Evolutionary conservation across 805 yeast genomes (phyloP).

Genomic region (Lachancea sp.): DNA sequence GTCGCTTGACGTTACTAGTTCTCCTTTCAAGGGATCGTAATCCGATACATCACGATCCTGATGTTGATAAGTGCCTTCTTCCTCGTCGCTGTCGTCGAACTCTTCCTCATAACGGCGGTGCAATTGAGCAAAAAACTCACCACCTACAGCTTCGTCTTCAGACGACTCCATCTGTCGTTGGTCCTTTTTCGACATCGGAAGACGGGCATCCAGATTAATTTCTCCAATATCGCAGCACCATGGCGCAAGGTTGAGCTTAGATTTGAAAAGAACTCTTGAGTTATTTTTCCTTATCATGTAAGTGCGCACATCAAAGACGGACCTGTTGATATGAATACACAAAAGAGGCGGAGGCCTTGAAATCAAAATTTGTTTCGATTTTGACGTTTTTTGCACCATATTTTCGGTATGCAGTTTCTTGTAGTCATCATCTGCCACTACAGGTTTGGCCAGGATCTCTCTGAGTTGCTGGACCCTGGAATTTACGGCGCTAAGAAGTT

Average conservation of each 20-base stretch:
- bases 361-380: conserved; percentile 76
- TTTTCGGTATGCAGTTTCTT: conserved; percentile 66
- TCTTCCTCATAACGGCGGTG: conserved; percentile 30
- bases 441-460: conserved; percentile 53
- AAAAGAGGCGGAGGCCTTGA: conserved; percentile 78
- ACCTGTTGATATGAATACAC: conserved; percentile 83
- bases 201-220: conserved; percentile 73
- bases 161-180: conserved; percentile 35
- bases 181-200: conserved; percentile 59
- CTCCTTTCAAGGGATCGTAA: conserved; percentile 29
- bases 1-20: conserved; percentile 14
- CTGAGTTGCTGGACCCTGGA: conserved; percentile 45
- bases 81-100: conserved; percentile 32
- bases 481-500: conserved; percentile 33
- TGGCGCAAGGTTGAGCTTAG: conserved; percentile 56
- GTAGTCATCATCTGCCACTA: conserved; percentile 75
- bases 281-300: conserved; percentile 79
- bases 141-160: conserved; percentile 30
- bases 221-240: conserved; percentile 65
- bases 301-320: conserved; percentile 84
- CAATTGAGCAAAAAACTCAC: conserved; percentile 27
- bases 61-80: conserved; percentile 14
- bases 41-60: conserved; percentile 12
- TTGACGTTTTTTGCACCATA: conserved; percentile 66
- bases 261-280: conserved; percentile 73